Base-by-base conservation (phyloP, 306 rosid genomes). In the Trifolium fragiferum region DNA sequence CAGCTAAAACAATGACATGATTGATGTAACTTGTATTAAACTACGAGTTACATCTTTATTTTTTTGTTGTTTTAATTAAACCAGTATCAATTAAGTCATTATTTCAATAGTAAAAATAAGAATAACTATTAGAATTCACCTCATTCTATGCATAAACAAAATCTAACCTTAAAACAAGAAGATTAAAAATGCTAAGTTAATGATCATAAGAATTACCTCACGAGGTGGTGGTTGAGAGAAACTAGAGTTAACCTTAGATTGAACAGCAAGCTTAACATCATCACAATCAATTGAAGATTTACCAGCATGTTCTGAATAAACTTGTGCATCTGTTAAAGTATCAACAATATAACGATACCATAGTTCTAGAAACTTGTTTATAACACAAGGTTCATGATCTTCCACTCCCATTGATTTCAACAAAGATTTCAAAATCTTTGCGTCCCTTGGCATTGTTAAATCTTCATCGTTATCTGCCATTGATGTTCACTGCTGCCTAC, bases 171-270 rank as follows among this genome's bases (percentile, higher is more conserved):
- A 4, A 27, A 4, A 40, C 10, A 55, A 50, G 16, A 65, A 55
- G 0, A 64, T 53, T 19, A 62, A 60, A 5, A 33, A 33, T 33
- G 38, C 38, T 5, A 33, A 33, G 8, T 33, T 33, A 33, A 35
- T 35, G 0, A 35, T 35, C 2, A 62, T 35, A 46, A n/a, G 2
- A 15, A 15, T 49, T 89, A 93, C 98, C 97, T 93, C 98, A 40
- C 98, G 82, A 16, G 97, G 97, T 8, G 98, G 96, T 66, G 98
- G 96, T 41, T 91, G 98, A 1, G 97, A 91, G 87, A 93, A 93
- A 85, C 94, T 93, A 75, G 86, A 89, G 68, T 91, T 91, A 59
- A 89, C 92, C 81, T 89, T 88, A 35, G 96, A 87, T 65, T 93
- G 98, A 84, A 89, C 86, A 4, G 98, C 93, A 72, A 91, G 96